phyloP scores from a whole-genome alignment of 352 stramenopile species.

The Globisporangium takayamanum region DNA sequence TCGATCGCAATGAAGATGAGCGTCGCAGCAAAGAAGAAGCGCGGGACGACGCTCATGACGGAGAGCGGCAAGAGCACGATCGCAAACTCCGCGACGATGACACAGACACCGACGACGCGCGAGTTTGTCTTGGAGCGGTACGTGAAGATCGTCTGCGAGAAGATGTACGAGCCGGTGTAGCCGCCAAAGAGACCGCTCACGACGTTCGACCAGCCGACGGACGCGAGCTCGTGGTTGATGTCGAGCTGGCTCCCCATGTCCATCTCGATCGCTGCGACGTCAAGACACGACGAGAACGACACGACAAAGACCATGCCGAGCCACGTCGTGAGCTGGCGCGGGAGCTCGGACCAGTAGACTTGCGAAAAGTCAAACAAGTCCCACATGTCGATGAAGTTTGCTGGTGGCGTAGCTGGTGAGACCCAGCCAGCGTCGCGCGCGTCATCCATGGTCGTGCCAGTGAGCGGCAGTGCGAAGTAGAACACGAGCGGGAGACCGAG shows the following conservation, averaged over 20 bases:
- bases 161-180: conserved; percentile 99
- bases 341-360: conserved; percentile 88
- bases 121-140: conserved; percentile 90
- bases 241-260: conserved; percentile 92
- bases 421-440: conserved; percentile 91
- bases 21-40: conserved; percentile 96
- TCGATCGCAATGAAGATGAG: conserved; percentile 97
- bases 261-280: conserved; percentile 97
- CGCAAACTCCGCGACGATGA: conserved; percentile 85
- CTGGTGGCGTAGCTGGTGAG: conserved; percentile 50
- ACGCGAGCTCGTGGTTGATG: conserved; percentile 93
- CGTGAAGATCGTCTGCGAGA: conserved; percentile 98
- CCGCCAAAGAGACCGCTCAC: conserved; percentile 93
- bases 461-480: conserved; percentile 81
- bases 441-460: conserved; percentile 82
- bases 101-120: conserved; percentile 86
- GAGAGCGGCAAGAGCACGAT: conserved; percentile 89
- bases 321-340: conserved; percentile 87
- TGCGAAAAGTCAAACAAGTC: conserved; percentile 89
- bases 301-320: conserved; percentile 97
- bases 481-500: conserved; percentile 88
- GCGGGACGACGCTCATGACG: conserved; percentile 93
- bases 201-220: conserved; percentile 95
- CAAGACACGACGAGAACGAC: conserved; percentile 94
- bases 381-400: conserved; percentile 67